Base-by-base conservation (phyloP, 2,329 filamentous ascomycete species). In the Ceratocystis alfenasii region DNA sequence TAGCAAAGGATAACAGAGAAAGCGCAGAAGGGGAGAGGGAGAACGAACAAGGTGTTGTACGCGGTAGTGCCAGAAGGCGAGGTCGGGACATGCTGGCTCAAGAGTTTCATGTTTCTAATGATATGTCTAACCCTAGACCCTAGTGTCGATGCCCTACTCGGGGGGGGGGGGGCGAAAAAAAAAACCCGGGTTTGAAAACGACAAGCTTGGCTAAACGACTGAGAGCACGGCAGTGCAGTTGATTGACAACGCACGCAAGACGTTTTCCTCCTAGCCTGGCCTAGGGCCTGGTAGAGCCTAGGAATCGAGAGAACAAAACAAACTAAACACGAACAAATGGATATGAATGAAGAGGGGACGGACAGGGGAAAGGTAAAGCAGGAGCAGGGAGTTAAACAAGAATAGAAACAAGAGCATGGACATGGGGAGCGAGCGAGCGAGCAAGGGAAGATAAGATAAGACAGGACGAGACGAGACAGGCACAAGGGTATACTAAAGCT, bases 241-340 rank as follows among this genome's bases (percentile, higher is more conserved):
- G 2, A 12, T 30, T 50, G 53, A 57, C 53, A 57, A 57, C 50
- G 8, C 50, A 30, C 22, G 5, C 50, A 55, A 12, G 6, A 6
- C 33, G 33, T 12, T 36, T 36, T 7, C 33, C 33, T 36, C 33
- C 3, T 36, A 36, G 2, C 33, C 7, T 36, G 33, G 7, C 33
- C 33, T n/a, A 46, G 45, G n/a, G 6, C 30, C 30, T 33, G 30
- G 30, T 33, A 22, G 48, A 20, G 48, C 6, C 44, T 48, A 48
- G 45, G n/a, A 48, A 48, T 22, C 10, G 20, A 55, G 22, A 28
- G 50, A 55, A 55, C n/a, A 55, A 55, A 55, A 55, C 50, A 55
- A 55, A n/a, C 20, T 22, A 55, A 25, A 22, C n/a, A 25, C 50
- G 22, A 28, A 25, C 20, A 28, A 20, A 22, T 17, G 45, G 45